Base-by-base conservation (phyloP, 2,329 filamentous ascomycete species). In the Lithohypha guttulata region DNA sequence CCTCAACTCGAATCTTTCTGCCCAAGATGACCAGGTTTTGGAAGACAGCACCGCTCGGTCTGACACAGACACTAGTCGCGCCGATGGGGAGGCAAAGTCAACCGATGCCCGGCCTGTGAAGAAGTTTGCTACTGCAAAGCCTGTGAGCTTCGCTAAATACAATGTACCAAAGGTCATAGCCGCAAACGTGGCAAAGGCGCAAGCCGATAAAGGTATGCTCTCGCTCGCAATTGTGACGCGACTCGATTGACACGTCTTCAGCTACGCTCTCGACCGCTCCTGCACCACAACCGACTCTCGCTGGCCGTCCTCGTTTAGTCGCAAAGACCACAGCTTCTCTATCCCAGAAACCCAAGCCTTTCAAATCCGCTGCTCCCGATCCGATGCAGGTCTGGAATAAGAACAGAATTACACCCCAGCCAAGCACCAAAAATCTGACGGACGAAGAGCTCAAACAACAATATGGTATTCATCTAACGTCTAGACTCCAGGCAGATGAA, bases 331-430 rank as follows among this genome's bases (percentile, higher is more conserved):
- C 71, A 13, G 66, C 67, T 47, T 65, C 65, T 18, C 56, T 70
- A 41, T 63, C 69, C 43, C 69, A 70, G 44, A 63, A 65, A 13
- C 53, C 68, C 25, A 72, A 71, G 42, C 50, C 65, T 17, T 61
- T 62, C 34, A 58, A 69, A 41, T 59, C 54, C 40, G 60, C 61
- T 39, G 73, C 71, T n/a, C 75, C 76, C 34, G 75, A 79, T 59
- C 73, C 73, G n/a, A 77, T 68, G 57, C 75, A 77, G 58, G 76
- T 80, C 35, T 80, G 76, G 76, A 80, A 80, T 54, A 79, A 77
- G 59, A 80, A 79, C 54, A 67, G 74, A 60, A 73, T 73, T 67
- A 50, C 45, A 19, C 51, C 51, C 20, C 42, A 47, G 38, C 64
- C 71, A 19, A 71, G 75, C 10, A 70, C 71, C 10, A 79, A 78